Conservation (phyloP, 371 early-diverging fungal species). For the Mortierella sp. region DNA sequence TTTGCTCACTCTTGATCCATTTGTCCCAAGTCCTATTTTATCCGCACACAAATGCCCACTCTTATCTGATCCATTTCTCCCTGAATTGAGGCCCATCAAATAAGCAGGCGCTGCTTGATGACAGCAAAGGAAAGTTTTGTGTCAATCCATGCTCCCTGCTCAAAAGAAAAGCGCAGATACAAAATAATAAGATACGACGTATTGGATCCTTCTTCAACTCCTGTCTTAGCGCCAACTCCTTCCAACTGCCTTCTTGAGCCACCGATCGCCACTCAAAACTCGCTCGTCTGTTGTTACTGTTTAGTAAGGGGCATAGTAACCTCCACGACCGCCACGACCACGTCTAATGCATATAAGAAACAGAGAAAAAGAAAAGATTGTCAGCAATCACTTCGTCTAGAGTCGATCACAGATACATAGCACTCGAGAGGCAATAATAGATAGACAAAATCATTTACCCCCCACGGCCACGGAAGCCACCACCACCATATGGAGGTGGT, state of each 20-base stretch:
- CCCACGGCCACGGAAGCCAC: conserved; percentile 67
- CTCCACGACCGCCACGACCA: conserved; percentile 72
- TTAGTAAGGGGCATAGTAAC: conserved; percentile 76
- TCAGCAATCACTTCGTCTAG: too few relatives aligned
- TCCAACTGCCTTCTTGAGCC: not conserved
- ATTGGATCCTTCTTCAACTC: not conserved
- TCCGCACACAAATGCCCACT: conserved; percentile 7
- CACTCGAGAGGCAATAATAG: not conserved
- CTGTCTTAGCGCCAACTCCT: not conserved
- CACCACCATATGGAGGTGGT: conserved; percentile 33
- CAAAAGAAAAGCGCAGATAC: not conserved
- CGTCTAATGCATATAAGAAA: conserved; percentile 13
- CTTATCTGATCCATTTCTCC: not conserved
- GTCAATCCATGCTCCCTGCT: not conserved
- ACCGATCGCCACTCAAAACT: not conserved
- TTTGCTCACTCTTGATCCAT: conserved; percentile 1
- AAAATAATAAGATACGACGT: not conserved
- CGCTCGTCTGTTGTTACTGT: not conserved
- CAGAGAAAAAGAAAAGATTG: not conserved
- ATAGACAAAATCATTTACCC: conserved; percentile 31
- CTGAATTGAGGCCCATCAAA: not conserved
- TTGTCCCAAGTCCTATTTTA: conserved; percentile 14
- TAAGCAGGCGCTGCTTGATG: not conserved
- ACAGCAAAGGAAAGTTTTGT: not conserved
- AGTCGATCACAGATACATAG: too few relatives aligned